These are phyloP conservation scores for Hanseniaspora gamundiae DNA, from an alignment of 1,139 yeast genomes.

Conservation along the genomic window DNA sequence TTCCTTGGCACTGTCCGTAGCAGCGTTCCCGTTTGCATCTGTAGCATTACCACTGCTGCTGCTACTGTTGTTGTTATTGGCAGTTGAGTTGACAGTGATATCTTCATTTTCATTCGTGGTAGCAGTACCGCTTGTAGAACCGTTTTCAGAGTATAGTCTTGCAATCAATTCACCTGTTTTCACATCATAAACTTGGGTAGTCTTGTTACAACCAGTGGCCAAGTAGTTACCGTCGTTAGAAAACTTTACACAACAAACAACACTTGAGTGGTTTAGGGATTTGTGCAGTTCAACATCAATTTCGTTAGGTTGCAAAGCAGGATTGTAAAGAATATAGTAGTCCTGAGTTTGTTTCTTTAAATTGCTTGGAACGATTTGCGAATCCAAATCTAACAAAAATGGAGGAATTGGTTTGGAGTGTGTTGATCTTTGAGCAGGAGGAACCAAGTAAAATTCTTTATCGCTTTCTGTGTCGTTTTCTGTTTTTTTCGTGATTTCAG, in stretches of 20 bases:
- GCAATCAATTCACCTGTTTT: conserved; percentile 87
- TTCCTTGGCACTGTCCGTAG: conserved; percentile 4
- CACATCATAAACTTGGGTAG: conserved; percentile 89
- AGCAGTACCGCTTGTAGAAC: conserved; percentile 26
- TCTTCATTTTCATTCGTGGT: conserved; percentile 20
- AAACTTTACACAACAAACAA: conserved; percentile 93
- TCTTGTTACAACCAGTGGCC: conserved; percentile 95
- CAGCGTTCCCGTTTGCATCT: conserved; percentile 9
- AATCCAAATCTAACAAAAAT: conserved; percentile 71
- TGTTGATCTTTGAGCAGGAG: conserved; percentile 32
- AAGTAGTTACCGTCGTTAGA: conserved; percentile 84
- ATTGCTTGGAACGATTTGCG: conserved; percentile 63
- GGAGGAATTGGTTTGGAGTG: conserved; percentile 75
- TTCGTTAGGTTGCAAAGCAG: conserved; percentile 52
- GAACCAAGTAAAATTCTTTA: conserved; percentile 26
- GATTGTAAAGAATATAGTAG: conserved; percentile 84
- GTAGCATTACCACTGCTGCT: conserved; percentile 10
- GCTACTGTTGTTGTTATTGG: neutral
- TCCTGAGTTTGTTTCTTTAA: conserved; percentile 78
- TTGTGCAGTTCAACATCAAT: conserved; percentile 84
- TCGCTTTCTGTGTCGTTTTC: neutral
- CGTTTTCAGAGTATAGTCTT: conserved; percentile 71
- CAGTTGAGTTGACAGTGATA: conserved; percentile 11
- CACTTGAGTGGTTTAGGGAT: conserved; percentile 84
- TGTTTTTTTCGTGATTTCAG: conserved; percentile 1